Evolutionary conservation across 768 basidiomycete species (phyloP).

Genomic region (Lactarius deliciosus): DNA sequence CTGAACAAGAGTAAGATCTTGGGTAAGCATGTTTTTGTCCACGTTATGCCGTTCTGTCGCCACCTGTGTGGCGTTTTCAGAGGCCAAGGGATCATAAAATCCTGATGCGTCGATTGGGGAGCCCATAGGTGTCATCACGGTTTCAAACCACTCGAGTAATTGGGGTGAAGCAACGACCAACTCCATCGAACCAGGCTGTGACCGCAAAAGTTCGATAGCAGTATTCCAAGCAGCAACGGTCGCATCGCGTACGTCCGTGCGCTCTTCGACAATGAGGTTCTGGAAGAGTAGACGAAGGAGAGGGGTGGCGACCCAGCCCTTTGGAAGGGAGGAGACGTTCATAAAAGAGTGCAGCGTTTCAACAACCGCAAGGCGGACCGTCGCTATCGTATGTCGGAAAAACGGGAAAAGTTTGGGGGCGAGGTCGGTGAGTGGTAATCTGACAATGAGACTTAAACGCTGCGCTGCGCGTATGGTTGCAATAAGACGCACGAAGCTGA

Average conservation of each 20-base stretch:
- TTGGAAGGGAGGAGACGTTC: conserved; percentile 66
- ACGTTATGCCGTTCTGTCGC: conserved; percentile 80
- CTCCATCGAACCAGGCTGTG: conserved; percentile 50
- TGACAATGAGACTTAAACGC: conserved; percentile 36
- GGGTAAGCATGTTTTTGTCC: conserved; percentile 91
- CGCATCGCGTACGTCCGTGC: conserved; percentile 73
- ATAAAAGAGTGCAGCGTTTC: conserved; percentile 88
- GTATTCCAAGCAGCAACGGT: conserved; percentile 74
- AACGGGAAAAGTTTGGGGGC: conserved; percentile 91
- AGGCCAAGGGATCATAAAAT: conserved; percentile 65
- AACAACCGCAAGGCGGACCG: conserved; percentile 90
- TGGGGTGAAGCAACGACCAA: conserved; percentile 55
- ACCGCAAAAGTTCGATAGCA: conserved; percentile 57
- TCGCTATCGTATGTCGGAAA: conserved; percentile 94
- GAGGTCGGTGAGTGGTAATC: conserved; percentile 77
- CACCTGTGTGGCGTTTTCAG: conserved; percentile 45
- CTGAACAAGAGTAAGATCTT: conserved; percentile 82
- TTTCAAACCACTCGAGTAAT: conserved; percentile 80
- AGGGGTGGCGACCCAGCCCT: conserved; percentile 75
- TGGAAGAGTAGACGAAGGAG: conserved; percentile 89
- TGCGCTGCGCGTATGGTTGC: background rate
- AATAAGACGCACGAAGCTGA: conserved; percentile 61
- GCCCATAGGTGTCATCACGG: conserved; percentile 89
- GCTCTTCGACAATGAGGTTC: conserved; percentile 91
- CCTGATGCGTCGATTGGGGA: conserved; percentile 64